Evolutionary conservation across 176 grass and related monocot genomes (phyloP).

Genomic region (Coix lacrymajobi): DNA sequence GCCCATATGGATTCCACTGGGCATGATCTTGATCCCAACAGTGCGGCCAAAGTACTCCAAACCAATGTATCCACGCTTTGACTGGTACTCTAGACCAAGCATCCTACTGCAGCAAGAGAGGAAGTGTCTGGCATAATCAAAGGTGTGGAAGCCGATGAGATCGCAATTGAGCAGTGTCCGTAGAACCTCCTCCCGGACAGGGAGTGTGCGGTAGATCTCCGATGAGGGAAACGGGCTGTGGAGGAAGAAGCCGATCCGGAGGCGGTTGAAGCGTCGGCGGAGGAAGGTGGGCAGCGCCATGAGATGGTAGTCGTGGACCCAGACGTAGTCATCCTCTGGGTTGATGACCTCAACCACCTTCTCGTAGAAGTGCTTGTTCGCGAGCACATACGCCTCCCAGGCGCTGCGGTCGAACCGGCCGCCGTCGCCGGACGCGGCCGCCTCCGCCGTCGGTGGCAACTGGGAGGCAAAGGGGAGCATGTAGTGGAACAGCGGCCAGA

Average conservation of each 20-base stretch:
- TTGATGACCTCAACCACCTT: conserved; percentile 82
- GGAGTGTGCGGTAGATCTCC: conserved; percentile 76
- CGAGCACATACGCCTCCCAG: conserved; percentile 81
- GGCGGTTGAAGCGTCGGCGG: conserved; percentile 75
- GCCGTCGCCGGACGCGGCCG: not conserved
- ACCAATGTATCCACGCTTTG: conserved; percentile 81
- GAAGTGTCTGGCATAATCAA: conserved; percentile 89
- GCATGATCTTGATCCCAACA: conserved; percentile 91
- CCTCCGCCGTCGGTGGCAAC: not conserved
- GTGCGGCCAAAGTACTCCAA: conserved; percentile 85
- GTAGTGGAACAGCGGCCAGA: conserved; percentile 98
- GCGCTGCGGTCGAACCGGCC: conserved; percentile 55
- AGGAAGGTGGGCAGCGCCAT: conserved; percentile 92
- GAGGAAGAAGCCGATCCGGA: conserved; percentile 74
- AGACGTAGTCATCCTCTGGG: conserved; percentile 90
- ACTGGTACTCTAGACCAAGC: conserved; percentile 85
- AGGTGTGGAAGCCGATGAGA: conserved; percentile 90
- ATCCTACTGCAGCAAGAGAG: conserved; percentile 91
- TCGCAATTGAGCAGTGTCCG: conserved; percentile 85
- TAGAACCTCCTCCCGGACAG: conserved; percentile 84
- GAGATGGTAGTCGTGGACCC: conserved; percentile 94
- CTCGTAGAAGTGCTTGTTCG: conserved; percentile 83
- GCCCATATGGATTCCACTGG: conserved; percentile 82
- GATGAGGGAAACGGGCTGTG: too few species aligned
- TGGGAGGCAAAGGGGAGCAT: conserved; percentile 62